Conservation (phyloP, 768 basidiomycete species). For the Auricularia sp. region DNA sequence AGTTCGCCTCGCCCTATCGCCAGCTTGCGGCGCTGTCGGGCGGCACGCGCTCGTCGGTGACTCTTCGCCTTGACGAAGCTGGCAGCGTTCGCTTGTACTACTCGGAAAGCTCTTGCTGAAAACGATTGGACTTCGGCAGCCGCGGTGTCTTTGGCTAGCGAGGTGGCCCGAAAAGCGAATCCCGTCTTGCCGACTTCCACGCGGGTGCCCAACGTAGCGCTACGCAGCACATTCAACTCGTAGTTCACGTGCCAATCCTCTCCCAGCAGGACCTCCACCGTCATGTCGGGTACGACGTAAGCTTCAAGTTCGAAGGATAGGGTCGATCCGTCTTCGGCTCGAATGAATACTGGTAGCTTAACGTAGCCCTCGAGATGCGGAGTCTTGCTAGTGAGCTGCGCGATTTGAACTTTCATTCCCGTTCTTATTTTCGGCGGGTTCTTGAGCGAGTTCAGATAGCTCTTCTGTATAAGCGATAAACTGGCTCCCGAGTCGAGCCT, state of each 20-base stretch:
- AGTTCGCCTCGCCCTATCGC: not conserved
- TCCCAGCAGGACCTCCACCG: conserved; percentile 23
- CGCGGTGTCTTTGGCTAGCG: not conserved
- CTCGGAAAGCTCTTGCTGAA: not conserved
- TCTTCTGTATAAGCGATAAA: not conserved
- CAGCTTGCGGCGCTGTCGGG: not conserved
- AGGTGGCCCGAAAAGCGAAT: not conserved
- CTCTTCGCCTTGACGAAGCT: not conserved
- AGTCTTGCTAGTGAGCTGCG: not conserved
- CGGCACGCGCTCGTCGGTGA: not conserved
- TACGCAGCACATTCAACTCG: conserved; percentile 9
- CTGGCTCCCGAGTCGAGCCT: not conserved
- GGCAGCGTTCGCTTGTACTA: not conserved
- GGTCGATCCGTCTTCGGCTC: not conserved
- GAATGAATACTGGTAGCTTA: not conserved
- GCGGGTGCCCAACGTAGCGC: not conserved
- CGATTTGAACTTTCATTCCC: not conserved
- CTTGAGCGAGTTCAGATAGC: not conserved
- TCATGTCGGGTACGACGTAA: conserved; percentile 19
- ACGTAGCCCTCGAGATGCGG: not conserved
- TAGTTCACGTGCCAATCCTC: conserved; percentile 21
- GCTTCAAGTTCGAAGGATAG: not conserved
- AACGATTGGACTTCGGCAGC: not conserved
- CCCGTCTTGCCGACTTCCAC: not conserved
- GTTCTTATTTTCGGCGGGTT: not conserved